Conservation (phyloP, 768 basidiomycete species). For the Mycena latifolia region DNA sequence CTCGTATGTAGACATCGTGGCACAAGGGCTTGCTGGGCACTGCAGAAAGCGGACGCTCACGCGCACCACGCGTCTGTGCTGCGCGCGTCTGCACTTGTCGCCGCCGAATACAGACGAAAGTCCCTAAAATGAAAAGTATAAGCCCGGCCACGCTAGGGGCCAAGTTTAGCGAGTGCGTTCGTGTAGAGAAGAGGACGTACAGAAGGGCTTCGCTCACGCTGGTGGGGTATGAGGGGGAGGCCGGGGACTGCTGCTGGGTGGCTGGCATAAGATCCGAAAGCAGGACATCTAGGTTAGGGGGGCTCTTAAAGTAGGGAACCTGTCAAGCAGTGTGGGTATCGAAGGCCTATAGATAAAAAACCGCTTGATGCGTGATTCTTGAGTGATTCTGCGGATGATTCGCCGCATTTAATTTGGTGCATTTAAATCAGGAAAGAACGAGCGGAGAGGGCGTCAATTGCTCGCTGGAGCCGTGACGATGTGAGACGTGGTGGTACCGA, state of each 20-base stretch:
- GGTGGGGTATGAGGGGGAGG: neutral
- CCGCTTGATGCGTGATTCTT: constrained; percentile 4
- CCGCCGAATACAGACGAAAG: neutral
- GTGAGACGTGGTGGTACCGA: too few relatives aligned
- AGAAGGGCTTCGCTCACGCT: neutral
- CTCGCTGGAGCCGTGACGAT: too few relatives aligned
- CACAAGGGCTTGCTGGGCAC: neutral
- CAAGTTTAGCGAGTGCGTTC: neutral
- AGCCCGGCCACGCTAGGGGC: neutral
- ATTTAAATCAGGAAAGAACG: too few relatives aligned
- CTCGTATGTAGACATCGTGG: constrained; percentile 7
- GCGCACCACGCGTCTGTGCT: neutral
- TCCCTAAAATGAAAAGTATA: neutral
- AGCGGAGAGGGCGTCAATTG: too few relatives aligned
- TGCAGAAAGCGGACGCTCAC: neutral
- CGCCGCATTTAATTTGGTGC: too few relatives aligned
- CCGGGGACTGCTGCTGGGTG: neutral
- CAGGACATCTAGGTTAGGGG: neutral
- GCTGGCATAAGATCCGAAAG: constrained; percentile 10
- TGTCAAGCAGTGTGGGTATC: constrained; percentile 9
- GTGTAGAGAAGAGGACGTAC: neutral
- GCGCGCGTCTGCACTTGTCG: neutral
- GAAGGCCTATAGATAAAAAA: neutral
- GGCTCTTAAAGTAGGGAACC: constrained; percentile 2
- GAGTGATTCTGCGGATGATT: constrained; percentile 12